A percentile compares a stretch with the other conserved stretches of the same genome.
These are phyloP conservation scores for Daldinia sp. DNA, from an alignment of 2,329 filamentous ascomycete species.

Conservation along the genomic window DNA sequence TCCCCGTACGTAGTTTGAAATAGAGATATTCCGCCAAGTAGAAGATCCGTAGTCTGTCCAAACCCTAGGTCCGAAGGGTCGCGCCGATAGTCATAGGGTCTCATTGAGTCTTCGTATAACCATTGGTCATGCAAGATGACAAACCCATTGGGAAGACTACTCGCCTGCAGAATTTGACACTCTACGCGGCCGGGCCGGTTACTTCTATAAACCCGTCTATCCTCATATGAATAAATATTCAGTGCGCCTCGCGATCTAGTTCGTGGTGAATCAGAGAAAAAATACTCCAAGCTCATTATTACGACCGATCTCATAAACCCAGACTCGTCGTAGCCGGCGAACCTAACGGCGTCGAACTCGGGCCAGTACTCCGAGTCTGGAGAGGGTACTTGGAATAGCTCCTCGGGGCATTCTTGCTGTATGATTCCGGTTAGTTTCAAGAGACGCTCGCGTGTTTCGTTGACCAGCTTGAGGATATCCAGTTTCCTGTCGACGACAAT, in stretches of 20 bases:
- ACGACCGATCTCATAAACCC: neutral
- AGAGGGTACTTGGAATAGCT: neutral
- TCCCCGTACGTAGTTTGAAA: neutral
- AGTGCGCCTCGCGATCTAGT: neutral
- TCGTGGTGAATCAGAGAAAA: neutral
- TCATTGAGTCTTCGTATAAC: neutral
- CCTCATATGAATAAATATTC: neutral
- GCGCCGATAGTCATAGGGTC: neutral
- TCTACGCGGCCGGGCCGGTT: neutral
- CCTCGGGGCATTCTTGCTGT: neutral
- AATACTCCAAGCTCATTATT: neutral
- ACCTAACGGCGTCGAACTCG: constrained; percentile 1
- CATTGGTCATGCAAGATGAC: constrained; percentile 4
- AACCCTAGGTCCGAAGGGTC: neutral
- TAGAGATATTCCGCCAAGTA: neutral
- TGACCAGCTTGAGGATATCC: neutral
- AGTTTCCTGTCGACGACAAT: neutral
- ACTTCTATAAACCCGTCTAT: neutral
- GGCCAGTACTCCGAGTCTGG: neutral
- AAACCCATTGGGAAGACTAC: constrained; percentile 4
- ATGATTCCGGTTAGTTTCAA: neutral
- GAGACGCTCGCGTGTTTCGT: neutral
- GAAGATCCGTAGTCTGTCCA: neutral
- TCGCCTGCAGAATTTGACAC: neutral
- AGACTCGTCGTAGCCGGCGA: neutral